A percentile compares a stretch with the other conserved stretches of the same genome.
Evolutionary conservation across 2,329 filamentous ascomycete genomes (phyloP).

Genomic region (Xylariaceae sp.): DNA sequence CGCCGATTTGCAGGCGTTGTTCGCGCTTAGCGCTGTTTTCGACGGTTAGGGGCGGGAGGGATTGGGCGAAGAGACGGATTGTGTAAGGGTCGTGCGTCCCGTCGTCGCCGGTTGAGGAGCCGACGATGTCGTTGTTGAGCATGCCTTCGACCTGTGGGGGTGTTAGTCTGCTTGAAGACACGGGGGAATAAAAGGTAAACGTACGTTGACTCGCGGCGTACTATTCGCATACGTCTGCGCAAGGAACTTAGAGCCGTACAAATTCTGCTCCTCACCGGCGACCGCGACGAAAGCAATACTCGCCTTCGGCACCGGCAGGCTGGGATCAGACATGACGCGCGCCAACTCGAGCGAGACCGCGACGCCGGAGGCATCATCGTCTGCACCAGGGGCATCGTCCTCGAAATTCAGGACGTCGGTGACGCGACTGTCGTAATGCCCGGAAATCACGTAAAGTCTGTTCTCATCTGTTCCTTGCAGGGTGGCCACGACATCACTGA

Average conservation of each 20-base stretch:
- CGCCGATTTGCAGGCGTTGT: slow-evolving; percentile 40
- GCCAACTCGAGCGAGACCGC: slow-evolving; percentile 52
- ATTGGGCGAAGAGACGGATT: slow-evolving; percentile 51
- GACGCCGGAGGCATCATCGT: slow-evolving; percentile 53
- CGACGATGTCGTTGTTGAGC: slow-evolving; percentile 55
- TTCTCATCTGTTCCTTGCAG: slow-evolving; percentile 42
- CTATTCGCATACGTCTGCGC: slow-evolving; percentile 48
- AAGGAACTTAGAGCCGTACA: slow-evolving; percentile 48
- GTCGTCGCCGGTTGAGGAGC: slow-evolving; percentile 42
- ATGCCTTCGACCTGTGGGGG: slow-evolving; percentile 47
- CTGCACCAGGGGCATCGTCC: slow-evolving; percentile 50
- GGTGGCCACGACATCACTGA: slow-evolving; percentile 49
- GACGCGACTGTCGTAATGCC: slow-evolving; percentile 51
- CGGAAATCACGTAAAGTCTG: slow-evolving; percentile 49
- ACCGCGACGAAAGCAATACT: slow-evolving; percentile 54
- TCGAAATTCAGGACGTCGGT: slow-evolving; percentile 47
- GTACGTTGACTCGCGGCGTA: slow-evolving; percentile 34
- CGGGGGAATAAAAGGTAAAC: background rate
- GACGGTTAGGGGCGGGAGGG: slow-evolving; percentile 36
- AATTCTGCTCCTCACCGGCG: slow-evolving; percentile 53
- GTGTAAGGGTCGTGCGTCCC: slow-evolving; percentile 44
- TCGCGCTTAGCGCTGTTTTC: slow-evolving; percentile 37
- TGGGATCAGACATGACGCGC: slow-evolving; percentile 43
- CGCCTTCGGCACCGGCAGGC: slow-evolving; percentile 37
- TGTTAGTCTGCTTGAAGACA: background rate